These are phyloP conservation scores for Arthrobotrys sphaeroides DNA, from an alignment of 2,329 filamentous ascomycete species.

Conservation along the genomic window DNA sequence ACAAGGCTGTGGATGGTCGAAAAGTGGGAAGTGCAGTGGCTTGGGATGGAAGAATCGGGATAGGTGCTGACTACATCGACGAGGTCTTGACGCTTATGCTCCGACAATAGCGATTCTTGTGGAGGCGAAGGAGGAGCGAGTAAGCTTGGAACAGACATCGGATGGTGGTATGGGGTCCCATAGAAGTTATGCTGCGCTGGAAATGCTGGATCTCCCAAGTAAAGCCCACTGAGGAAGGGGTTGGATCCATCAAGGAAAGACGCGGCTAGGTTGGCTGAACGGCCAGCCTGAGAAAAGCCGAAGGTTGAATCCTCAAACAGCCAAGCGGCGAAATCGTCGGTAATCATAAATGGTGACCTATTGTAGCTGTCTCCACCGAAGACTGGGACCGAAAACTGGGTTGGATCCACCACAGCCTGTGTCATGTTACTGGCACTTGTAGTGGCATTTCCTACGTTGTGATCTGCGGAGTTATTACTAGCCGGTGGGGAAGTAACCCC, in stretches of 20 bases:
- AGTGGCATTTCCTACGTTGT: constrained; percentile 55
- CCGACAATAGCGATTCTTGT: constrained; percentile 81
- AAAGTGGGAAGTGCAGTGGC: constrained; percentile 60
- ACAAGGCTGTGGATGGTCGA: constrained; percentile 13
- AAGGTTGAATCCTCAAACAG: constrained; percentile 68
- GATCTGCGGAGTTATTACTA: constrained; percentile 60
- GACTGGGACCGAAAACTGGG: constrained; percentile 76
- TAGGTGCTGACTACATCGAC: constrained; percentile 77
- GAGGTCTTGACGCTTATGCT: constrained; percentile 84
- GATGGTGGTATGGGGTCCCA: constrained; percentile 72
- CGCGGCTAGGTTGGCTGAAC: constrained; percentile 36
- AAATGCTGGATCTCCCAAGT: constrained; percentile 66
- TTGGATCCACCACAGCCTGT: constrained; percentile 59
- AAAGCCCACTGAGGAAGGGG: constrained; percentile 58
- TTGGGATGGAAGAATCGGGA: constrained; percentile 50
- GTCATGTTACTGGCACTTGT: constrained; percentile 64
- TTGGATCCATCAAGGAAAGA: constrained; percentile 52
- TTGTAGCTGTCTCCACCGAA: constrained; percentile 86
- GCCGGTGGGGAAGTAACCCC: constrained; percentile 60
- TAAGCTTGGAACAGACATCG: constrained; percentile 84
- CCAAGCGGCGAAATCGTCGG: constrained; percentile 86
- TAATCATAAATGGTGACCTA: constrained; percentile 86
- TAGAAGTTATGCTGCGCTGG: constrained; percentile 61
- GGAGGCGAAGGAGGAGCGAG: constrained; percentile 64
- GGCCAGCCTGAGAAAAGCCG: constrained; percentile 42